Percentiles rank a stretch among this genome's conserved stretches.
Conservation (phyloP, 345 rosid genomes). For the Adansonia digitata region DNA sequence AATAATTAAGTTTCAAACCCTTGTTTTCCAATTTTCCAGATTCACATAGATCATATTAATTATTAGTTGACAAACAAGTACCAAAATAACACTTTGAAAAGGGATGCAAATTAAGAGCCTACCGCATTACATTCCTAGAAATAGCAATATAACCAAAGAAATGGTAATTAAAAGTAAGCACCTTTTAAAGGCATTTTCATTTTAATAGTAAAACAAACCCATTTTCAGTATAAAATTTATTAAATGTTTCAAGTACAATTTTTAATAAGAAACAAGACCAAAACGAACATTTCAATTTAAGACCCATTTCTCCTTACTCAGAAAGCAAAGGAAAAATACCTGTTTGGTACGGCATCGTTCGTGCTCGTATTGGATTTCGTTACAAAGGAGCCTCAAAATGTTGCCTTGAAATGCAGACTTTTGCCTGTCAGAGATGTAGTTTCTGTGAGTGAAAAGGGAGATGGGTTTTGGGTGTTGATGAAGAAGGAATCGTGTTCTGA, state of each 20-base stretch:
- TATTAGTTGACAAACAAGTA: no score
- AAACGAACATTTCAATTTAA: not conserved
- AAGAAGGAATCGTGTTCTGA: conserved; percentile 13
- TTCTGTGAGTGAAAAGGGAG: conserved; percentile 27
- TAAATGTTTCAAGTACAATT: not conserved
- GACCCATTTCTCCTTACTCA: no score
- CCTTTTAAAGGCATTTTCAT: not conserved
- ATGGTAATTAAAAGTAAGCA: not conserved
- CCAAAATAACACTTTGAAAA: not conserved
- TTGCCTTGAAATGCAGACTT: conserved; percentile 68
- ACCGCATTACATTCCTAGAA: not conserved
- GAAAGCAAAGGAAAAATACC: conserved; percentile 14
- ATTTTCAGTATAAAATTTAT: not conserved
- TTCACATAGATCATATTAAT: not conserved
- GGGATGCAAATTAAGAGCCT: not conserved
- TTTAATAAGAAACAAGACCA: not conserved
- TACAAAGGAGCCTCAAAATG: conserved; percentile 53
- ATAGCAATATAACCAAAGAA: not conserved
- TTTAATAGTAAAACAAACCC: not conserved
- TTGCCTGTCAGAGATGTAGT: conserved; percentile 64
- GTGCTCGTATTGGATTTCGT: conserved; percentile 68
- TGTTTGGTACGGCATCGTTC: conserved; percentile 43
- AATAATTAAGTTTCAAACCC: not conserved
- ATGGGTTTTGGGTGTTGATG: conserved; percentile 8
- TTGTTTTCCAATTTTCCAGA: not conserved